Evolutionary conservation across 2,329 filamentous ascomycete genomes (phyloP).

Genomic region (Diaporthe batatas): DNA sequence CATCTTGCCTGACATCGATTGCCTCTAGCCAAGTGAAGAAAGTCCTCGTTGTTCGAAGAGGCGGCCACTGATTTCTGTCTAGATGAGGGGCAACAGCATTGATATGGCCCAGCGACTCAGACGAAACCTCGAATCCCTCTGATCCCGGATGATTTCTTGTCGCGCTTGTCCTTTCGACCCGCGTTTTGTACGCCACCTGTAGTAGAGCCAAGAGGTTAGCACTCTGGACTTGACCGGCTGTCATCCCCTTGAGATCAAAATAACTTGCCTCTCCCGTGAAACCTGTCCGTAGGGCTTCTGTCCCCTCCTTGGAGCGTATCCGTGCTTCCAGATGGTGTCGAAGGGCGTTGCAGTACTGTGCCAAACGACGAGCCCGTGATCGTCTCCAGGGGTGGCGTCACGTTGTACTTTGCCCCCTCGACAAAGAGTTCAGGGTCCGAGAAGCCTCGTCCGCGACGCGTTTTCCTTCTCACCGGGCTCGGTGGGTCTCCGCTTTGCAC

Average conservation of each 20-base stretch:
- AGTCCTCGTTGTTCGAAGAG: neutral
- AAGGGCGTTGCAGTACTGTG: slow-evolving; percentile 51
- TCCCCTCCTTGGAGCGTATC: slow-evolving; percentile 43
- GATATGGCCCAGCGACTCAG: slow-evolving; percentile 41
- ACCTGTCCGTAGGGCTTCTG: slow-evolving; percentile 55
- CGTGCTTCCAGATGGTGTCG: slow-evolving; percentile 53
- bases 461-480: slow-evolving; percentile 55
- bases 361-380: slow-evolving; percentile 45
- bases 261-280: slow-evolving; percentile 61
- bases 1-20: neutral
- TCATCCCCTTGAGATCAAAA: slow-evolving; percentile 53
- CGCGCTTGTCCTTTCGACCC: slow-evolving; percentile 62
- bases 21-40: neutral
- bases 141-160: slow-evolving; percentile 56
- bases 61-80: neutral
- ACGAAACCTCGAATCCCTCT: slow-evolving; percentile 56
- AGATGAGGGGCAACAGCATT: neutral
- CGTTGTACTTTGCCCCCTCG: slow-evolving; percentile 58
- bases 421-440: slow-evolving; percentile 58
- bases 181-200: slow-evolving; percentile 60
- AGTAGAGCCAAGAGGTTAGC: slow-evolving; percentile 13
- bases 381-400: slow-evolving; percentile 56
- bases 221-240: slow-evolving; percentile 50
- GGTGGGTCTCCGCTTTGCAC: slow-evolving; percentile 47
- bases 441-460: slow-evolving; percentile 54